Evolutionary conservation across 768 basidiomycete species (phyloP), one percentile per base, ranked within the genome.

Genomic region (Tylopilus sp.): DNA sequence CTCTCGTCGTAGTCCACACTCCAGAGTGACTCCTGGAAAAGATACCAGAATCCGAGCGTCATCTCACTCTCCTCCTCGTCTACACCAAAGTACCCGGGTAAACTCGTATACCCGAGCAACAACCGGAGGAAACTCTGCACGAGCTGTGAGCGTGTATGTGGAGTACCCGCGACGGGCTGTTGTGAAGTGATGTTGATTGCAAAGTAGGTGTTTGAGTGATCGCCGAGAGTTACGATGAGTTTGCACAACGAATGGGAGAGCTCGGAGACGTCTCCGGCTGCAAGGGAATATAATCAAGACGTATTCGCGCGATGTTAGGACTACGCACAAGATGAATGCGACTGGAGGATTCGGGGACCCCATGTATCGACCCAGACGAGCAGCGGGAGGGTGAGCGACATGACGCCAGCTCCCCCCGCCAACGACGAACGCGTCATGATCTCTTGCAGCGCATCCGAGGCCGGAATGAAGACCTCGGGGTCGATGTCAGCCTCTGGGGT

Each of bases 61-160:
- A 86, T 79, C 68, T 95, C 91, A 59, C 89, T 93, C 62, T 89
- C 85, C 44, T 91, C 88, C 64, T 95, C 94, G 42, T 95, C 92
- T 0, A 80, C 78, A 1, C 88, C 89, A 61, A 85, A 91, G 53
- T 81, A 82, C 0, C 91, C 91, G 0, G 84, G 81, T 10, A 81
- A 69, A 74, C 82, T 85, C 0, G 90, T 91, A 54, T 88, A 87
- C 17, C 82, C 77, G 18, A 97, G 69, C 44, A 95, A 65, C 11
- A 89, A 67, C 5, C 80, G 77, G 3, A 98, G 71, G 60, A 88
- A 91, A 1, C 75, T 78, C 58, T 94, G 92, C 0, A 81, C 76
- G 12, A 85, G 74, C 13, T 80, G 74, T 0, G 71, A 74, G 51
- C 75, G 74, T 1, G 76, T 74, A 40, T 72, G 71, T 4, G 58